Evolutionary conservation across 1,139 yeast species (phyloP).

Genomic region (Entelexis paramagnoliae): DNA sequence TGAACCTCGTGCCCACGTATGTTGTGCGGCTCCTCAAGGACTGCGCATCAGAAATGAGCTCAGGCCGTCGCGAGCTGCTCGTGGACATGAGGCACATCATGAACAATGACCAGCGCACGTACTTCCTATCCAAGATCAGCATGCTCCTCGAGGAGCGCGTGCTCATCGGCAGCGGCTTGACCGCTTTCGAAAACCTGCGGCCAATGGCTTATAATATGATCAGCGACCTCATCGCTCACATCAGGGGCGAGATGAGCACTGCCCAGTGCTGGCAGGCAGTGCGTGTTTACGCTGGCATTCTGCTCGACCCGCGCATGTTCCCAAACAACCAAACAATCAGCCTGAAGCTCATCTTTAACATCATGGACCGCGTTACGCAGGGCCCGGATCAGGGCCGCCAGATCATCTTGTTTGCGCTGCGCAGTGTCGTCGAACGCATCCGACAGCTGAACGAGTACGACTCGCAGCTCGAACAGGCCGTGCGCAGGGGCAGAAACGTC

Average conservation of each 20-base stretch:
- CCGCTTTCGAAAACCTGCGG: slow-evolving; percentile 72
- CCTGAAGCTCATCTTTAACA: slow-evolving; percentile 75
- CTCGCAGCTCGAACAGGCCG: slow-evolving; percentile 23
- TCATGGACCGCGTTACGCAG: slow-evolving; percentile 83
- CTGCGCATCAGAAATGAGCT: slow-evolving; percentile 91
- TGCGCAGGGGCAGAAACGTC: slow-evolving; percentile 10
- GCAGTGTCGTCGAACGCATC: slow-evolving; percentile 79
- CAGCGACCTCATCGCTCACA: slow-evolving; percentile 91
- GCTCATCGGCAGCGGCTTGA: slow-evolving; percentile 83
- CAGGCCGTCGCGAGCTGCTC: slow-evolving; percentile 82
- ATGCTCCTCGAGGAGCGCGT: slow-evolving; percentile 76
- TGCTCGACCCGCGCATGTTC: slow-evolving; percentile 75
- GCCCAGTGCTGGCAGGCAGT: slow-evolving; percentile 86
- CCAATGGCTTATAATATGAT: slow-evolving; percentile 93
- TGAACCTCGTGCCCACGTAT: slow-evolving; percentile 69
- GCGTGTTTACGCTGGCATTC: slow-evolving; percentile 64
- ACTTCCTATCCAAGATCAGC: slow-evolving; percentile 80
- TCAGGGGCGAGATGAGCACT: slow-evolving; percentile 72
- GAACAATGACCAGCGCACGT: slow-evolving; percentile 73
- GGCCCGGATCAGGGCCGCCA: slow-evolving; percentile 80
- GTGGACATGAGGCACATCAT: slow-evolving; percentile 93
- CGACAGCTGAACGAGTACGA: slow-evolving; percentile 63
- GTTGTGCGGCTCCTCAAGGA: slow-evolving; percentile 81
- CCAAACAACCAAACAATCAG: slow-evolving; percentile 94
- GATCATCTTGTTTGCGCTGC: slow-evolving; percentile 53